Conservation (phyloP, 306 rosid species). For the Rubus idaeus region DNA sequence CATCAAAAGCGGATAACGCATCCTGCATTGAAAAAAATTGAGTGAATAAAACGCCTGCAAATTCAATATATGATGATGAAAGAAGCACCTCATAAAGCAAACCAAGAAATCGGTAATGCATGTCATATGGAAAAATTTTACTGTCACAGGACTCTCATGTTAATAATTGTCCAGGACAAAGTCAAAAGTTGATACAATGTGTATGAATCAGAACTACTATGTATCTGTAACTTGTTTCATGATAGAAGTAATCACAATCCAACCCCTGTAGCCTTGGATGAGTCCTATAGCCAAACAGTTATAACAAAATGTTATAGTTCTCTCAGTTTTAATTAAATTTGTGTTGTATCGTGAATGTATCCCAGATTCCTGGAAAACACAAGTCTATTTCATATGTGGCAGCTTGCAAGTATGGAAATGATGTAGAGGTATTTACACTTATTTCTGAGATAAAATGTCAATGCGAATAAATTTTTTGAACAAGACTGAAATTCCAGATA, state of each 20-base stretch:
- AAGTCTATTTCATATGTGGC: background rate
- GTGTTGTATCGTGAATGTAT: background rate
- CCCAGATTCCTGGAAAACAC: background rate
- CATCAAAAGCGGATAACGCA: slow-evolving; percentile 67
- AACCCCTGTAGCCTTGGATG: background rate
- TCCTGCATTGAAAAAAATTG: slow-evolving; percentile 51
- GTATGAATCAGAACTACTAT: slow-evolving; percentile 1
- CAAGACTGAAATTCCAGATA: background rate
- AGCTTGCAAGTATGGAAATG: background rate
- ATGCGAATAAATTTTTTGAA: background rate
- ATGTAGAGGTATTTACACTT: background rate
- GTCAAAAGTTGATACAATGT: background rate
- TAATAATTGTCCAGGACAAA: background rate
- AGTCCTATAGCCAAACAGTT: background rate
- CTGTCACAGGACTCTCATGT: background rate
- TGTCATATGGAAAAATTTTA: background rate
- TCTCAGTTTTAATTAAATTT: background rate
- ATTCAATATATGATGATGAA: slow-evolving; percentile 20
- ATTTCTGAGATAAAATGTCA: no score
- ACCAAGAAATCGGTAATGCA: background rate
- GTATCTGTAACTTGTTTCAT: slow-evolving; percentile 1
- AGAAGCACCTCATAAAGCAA: slow-evolving; percentile 20
- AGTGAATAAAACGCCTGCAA: slow-evolving; percentile 9
- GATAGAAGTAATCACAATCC: background rate
- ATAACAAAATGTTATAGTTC: background rate